Evolutionary conservation across 495 filamentous ascomycete genomes (phyloP).

Genomic region (Penicillium chermesinum): DNA sequence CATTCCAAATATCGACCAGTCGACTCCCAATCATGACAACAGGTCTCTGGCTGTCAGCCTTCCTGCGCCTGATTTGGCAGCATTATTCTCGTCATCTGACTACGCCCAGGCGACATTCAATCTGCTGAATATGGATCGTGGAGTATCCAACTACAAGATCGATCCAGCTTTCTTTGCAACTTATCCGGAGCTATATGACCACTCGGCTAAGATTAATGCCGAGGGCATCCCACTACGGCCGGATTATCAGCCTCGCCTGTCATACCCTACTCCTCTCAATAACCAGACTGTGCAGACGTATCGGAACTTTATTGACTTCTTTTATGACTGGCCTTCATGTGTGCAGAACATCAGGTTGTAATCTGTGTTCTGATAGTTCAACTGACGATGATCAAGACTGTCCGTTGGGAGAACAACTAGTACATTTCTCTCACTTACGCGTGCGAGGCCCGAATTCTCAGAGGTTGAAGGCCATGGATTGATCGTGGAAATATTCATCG

Average conservation of each 20-base stretch:
- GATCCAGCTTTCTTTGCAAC: constrained; percentile 9
- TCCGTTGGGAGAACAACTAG: too few relatives aligned
- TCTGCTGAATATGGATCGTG: constrained; percentile 3
- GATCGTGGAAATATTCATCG: too few relatives aligned
- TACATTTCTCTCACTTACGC: too few relatives aligned
- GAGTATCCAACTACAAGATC: constrained; percentile 8
- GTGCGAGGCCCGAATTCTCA: too few relatives aligned
- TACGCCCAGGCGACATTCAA: constrained; percentile 6
- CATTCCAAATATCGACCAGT: constrained; percentile 3
- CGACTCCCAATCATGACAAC: background rate
- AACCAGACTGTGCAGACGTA: constrained; percentile 6
- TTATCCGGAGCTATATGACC: constrained; percentile 9
- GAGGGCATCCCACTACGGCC: constrained; percentile 5
- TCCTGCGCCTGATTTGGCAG: constrained; percentile 6
- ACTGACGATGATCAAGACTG: too few relatives aligned
- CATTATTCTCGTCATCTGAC: constrained; percentile 1
- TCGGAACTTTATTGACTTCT: constrained; percentile 8
- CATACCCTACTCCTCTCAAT: constrained; percentile 5
- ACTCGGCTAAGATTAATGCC: constrained; percentile 1
- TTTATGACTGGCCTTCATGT: constrained; percentile 2
- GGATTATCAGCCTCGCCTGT: constrained; percentile 5
- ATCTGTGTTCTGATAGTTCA: background rate
- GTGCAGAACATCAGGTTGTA: background rate
- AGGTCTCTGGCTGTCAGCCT: background rate
- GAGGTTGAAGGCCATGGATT: too few relatives aligned